These are phyloP conservation scores for Ichthyophthirius multifiliis DNA, from an alignment of 169 alveolate genomes.

Conservation along the genomic window DNA sequence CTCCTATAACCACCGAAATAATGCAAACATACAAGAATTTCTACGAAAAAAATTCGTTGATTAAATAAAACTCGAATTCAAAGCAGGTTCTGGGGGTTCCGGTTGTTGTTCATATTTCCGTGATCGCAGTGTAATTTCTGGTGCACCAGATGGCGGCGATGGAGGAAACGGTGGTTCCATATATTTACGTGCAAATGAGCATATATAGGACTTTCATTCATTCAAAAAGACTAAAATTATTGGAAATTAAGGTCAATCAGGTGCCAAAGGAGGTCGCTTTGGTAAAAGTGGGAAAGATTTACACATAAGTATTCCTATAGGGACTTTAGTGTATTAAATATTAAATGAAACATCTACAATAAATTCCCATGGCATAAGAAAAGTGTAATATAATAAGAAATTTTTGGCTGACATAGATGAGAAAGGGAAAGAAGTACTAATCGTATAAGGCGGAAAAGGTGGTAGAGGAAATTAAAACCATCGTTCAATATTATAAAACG, in stretches of 20 bases:
- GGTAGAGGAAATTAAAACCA: constrained; percentile 88
- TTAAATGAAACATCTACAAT: constrained; percentile 34
- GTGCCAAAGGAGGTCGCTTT: constrained; percentile 55
- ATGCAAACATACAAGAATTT: no score
- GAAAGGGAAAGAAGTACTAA: constrained; percentile 55
- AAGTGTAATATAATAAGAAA: constrained; percentile 18
- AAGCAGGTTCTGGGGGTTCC: constrained; percentile 90
- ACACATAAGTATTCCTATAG: constrained; percentile 83
- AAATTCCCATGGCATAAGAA: neutral
- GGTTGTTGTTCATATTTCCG: constrained; percentile 85
- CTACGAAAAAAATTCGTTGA: constrained; percentile 1
- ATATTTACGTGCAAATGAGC: constrained; percentile 64
- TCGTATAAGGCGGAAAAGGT: constrained; percentile 91
- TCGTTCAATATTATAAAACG: constrained; percentile 61
- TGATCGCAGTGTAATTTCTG: constrained; percentile 76
- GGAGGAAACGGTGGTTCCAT: constrained; percentile 95
- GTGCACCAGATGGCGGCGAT: constrained; percentile 93
- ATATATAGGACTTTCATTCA: constrained; percentile 62
- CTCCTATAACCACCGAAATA: no score
- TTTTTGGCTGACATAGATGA: constrained; percentile 49
- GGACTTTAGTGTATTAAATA: constrained; percentile 83
- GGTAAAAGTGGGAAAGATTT: constrained; percentile 87
- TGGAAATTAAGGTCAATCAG: constrained; percentile 79
- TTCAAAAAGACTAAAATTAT: constrained; percentile 64
- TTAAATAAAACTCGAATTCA: neutral